phyloP scores from a whole-genome alignment of 768 basidiomycete species.

The Pisolithus sp. region DNA sequence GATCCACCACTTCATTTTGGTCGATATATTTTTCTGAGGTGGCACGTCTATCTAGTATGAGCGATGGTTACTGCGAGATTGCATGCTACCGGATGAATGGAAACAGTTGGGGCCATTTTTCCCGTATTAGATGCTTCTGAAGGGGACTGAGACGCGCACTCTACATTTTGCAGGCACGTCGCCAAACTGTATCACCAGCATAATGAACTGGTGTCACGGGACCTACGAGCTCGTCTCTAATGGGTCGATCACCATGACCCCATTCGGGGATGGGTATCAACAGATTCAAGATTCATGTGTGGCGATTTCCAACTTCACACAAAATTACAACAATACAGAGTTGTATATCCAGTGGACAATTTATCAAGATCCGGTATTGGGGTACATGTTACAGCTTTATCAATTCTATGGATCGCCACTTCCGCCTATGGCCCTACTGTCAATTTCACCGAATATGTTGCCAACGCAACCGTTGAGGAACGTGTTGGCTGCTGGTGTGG shows the following conservation, averaged over 20 bases:
- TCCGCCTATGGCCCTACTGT: conserved; percentile 61
- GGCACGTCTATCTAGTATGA: conserved; percentile 39
- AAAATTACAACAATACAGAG: conserved; percentile 75
- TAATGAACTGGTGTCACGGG: conserved; percentile 89
- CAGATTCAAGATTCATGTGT: conserved; percentile 94
- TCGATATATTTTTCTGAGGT: conserved; percentile 5
- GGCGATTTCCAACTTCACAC: conserved; percentile 81
- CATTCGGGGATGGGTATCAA: conserved; percentile 85
- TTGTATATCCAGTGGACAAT: conserved; percentile 63
- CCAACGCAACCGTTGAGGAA: conserved; percentile 67
- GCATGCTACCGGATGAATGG: conserved; percentile 83
- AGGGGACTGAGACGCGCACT: not conserved
- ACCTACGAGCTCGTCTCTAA: conserved; percentile 60
- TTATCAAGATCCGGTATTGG: conserved; percentile 53
- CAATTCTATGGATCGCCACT: conserved; percentile 72
- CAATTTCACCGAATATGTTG: conserved; percentile 79
- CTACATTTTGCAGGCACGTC: conserved; percentile 50
- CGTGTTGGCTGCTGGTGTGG: conserved; percentile 26
- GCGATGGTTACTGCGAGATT: conserved; percentile 78
- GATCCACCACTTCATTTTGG: no score
- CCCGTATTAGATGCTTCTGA: no score
- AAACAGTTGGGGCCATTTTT: conserved; percentile 57
- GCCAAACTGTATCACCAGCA: conserved; percentile 86
- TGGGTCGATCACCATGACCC: conserved; percentile 70
- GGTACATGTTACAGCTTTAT: conserved; percentile 72